Evolutionary conservation across 1,284 basidiomycete genomes (phyloP), one percentile per base, ranked within the genome.

Genomic region (Dichomitus squalens): DNA sequence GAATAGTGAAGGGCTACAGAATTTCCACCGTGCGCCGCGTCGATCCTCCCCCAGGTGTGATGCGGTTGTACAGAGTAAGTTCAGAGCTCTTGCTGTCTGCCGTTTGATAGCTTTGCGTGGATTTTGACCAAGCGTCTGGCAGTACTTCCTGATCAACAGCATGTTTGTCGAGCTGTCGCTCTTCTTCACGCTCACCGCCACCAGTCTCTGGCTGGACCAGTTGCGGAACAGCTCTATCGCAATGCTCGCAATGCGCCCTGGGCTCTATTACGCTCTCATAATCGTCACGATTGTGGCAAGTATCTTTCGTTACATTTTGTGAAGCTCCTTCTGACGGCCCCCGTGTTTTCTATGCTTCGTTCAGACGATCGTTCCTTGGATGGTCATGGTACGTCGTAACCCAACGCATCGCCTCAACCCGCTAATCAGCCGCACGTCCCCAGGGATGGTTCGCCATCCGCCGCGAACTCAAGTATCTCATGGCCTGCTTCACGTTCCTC

Each of bases 361-460:
- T 8, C 38, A 83, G 80, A 66, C 81, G 4, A 68, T 85, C 14
- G 51, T 82, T 16, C 83, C 83, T 4, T 85, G 83, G 83, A 77
- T 84, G 25, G 65, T 73, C n/a, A 65, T 65, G 59, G 72, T 71
- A 43, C 34, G 61, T 40, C 36, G n/a, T 29, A 25, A 9, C 35
- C 8, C 9, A 21, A 8, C 4, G n/a, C 36, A 35, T 3, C 12
- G 16, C 23, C 23, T 47, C 36, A 0, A 44, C 25, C 38, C n/a
- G 31, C 38, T 57, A 3, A 53, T 12, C 40, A n/a, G n/a, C 14
- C 21, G n/a, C n/a, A n/a, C n/a, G 43, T 29, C 7, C 14, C 12
- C 53, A 83, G 82, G 83, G 82, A n/a, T 84, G 81, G 79, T 78
- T 76, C 57, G 75, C 80, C 7, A 78, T 84, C 25, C 76, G 77